Percentiles rank a stretch among this genome's conserved stretches.
phyloP scores from a whole-genome alignment of 2,329 filamentous ascomycete species.

The Paraphoma chrysanthemicola region DNA sequence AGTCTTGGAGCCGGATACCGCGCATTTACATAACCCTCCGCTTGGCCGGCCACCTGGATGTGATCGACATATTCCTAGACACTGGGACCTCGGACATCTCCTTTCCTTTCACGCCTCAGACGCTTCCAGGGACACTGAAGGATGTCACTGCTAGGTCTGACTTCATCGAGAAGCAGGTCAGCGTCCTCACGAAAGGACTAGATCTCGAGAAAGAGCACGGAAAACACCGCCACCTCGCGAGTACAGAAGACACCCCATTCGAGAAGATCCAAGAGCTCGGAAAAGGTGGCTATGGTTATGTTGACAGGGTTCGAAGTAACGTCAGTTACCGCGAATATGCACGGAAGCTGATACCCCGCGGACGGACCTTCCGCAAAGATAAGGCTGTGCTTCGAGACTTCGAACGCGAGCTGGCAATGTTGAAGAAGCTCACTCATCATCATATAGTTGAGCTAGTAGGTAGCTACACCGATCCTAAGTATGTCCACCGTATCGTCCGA shows the following conservation, averaged over 20 bases:
- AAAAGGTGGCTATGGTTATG: neutral
- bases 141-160: neutral
- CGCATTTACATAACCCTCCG: slow-evolving; percentile 13
- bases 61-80: slow-evolving; percentile 7
- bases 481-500: neutral
- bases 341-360: neutral
- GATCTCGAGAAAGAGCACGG: slow-evolving; percentile 9
- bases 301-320: neutral
- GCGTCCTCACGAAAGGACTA: slow-evolving; percentile 9
- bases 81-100: slow-evolving; percentile 5
- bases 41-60: slow-evolving; percentile 5
- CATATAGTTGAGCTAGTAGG: slow-evolving; percentile 37
- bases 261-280: slow-evolving; percentile 1
- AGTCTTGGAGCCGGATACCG: slow-evolving; percentile 10
- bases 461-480: slow-evolving; percentile 36
- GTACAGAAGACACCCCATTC: neutral
- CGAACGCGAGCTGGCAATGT: neutral
- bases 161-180: slow-evolving; percentile 10
- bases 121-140: slow-evolving; percentile 6
- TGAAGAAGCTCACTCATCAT: slow-evolving; percentile 31
- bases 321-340: slow-evolving; percentile 2
- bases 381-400: neutral
- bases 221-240: slow-evolving; percentile 11
- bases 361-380: neutral
- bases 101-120: slow-evolving; percentile 8